These are phyloP conservation scores for Dalbergia cultrata DNA, from an alignment of 306 rosid species.

Conservation along the genomic window DNA sequence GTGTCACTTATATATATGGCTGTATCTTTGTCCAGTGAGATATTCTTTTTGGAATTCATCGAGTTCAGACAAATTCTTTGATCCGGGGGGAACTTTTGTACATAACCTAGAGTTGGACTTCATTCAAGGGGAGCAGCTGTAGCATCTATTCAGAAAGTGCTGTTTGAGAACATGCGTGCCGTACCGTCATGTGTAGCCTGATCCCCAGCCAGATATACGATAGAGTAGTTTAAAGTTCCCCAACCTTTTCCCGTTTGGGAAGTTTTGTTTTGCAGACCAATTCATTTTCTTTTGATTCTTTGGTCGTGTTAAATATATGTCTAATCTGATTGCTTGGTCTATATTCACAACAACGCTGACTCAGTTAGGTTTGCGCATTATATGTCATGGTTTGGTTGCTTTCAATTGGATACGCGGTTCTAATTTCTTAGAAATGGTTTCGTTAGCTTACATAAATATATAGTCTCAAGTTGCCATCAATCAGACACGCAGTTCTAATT, in stretches of 20 bases:
- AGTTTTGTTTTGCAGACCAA: slow-evolving; percentile 70
- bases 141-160: slow-evolving; percentile 40
- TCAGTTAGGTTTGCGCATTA: slow-evolving; percentile 18
- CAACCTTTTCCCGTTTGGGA: slow-evolving; percentile 57
- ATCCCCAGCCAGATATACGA: slow-evolving; percentile 53
- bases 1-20: slow-evolving; percentile 52
- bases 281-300: slow-evolving; percentile 51
- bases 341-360: slow-evolving; percentile 37
- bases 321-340: slow-evolving; percentile 57
- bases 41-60: slow-evolving; percentile 71
- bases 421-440: not conserved
- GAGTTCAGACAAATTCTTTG: slow-evolving; percentile 61
- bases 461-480: too few species aligned
- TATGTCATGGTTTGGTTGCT: slow-evolving; percentile 35
- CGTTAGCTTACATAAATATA: too few species aligned
- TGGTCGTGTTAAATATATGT: slow-evolving; percentile 48
- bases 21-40: slow-evolving; percentile 57
- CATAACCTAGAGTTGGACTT: slow-evolving; percentile 66
- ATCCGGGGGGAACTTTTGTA: slow-evolving; percentile 68
- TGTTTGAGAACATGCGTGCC: slow-evolving; percentile 42
- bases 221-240: slow-evolving; percentile 49
- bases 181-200: slow-evolving; percentile 51
- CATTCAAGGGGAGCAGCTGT: slow-evolving; percentile 58
- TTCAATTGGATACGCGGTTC: not conserved
- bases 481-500: too few species aligned